These are phyloP conservation scores for Aspergillus funiculosus DNA, from an alignment of 495 filamentous ascomycete species.

Conservation along the genomic window DNA sequence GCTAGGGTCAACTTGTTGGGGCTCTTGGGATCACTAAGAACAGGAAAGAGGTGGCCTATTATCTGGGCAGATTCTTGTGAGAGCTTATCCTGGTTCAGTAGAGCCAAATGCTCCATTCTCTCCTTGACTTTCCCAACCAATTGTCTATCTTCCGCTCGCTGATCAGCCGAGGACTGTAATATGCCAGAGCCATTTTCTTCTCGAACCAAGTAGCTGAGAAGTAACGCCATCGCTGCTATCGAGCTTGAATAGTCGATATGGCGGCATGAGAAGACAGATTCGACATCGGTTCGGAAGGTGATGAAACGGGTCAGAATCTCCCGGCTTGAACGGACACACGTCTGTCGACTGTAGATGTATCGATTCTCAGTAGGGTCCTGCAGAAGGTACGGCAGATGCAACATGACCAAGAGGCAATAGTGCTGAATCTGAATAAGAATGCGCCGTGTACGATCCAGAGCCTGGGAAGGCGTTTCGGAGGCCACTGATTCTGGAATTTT, in stretches of 20 bases:
- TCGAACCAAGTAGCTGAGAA: conserved; percentile 1
- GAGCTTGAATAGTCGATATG: background rate
- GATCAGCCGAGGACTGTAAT: too few relatives aligned
- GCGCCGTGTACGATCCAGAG: too few relatives aligned
- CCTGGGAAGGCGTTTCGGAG: too few relatives aligned
- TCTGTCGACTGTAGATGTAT: background rate
- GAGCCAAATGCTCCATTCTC: background rate
- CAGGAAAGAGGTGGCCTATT: background rate
- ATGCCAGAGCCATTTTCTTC: too few relatives aligned
- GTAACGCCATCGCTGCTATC: background rate
- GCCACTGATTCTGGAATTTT: too few relatives aligned
- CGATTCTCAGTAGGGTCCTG: background rate
- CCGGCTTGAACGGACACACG: background rate
- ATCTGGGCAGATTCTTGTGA: background rate
- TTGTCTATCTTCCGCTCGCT: background rate
- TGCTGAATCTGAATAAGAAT: background rate
- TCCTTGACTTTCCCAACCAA: background rate
- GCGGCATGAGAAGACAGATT: background rate
- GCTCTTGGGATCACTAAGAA: background rate
- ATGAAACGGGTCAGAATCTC: background rate
- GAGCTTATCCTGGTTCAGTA: conserved; percentile 3
- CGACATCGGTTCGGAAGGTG: background rate
- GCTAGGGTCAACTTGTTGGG: too few relatives aligned
- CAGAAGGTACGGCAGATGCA: background rate
- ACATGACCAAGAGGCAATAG: background rate